Conservation (phyloP, 2,329 filamentous ascomycete species). For the Trichoderma hamatum region DNA sequence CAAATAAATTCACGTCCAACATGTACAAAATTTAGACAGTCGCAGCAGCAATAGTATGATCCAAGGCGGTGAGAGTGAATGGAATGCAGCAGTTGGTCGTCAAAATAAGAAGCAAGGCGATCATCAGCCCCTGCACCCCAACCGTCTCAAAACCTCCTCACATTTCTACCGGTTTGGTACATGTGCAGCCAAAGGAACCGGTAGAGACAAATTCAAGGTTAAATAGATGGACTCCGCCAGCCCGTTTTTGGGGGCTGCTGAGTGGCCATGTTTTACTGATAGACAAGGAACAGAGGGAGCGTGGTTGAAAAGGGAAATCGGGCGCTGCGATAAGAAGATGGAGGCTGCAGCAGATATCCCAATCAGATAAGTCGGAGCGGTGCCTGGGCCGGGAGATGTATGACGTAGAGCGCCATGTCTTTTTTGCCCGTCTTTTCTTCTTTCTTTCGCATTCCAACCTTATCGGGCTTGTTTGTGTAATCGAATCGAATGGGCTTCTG, state of each 20-base stretch:
- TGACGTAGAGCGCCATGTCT: slow-evolving; percentile 10
- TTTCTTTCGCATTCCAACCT: not conserved
- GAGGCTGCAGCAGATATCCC: not conserved
- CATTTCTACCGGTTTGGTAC: slow-evolving; percentile 4
- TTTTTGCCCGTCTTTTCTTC: not conserved
- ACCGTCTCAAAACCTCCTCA: not conserved
- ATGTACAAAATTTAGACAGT: not conserved
- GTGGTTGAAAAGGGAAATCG: not conserved
- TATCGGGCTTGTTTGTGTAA: not conserved
- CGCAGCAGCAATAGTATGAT: not conserved
- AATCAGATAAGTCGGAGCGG: not conserved
- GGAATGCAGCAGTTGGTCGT: not conserved
- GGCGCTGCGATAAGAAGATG: not conserved
- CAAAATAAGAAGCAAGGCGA: not conserved
- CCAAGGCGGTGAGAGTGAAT: not conserved
- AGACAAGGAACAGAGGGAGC: not conserved
- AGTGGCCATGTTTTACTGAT: slow-evolving; percentile 6
- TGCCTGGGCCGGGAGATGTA: not conserved
- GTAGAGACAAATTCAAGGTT: slow-evolving; percentile 22
- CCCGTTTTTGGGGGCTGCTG: slow-evolving; percentile 12
- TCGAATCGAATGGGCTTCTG: not conserved
- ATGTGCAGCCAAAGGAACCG: not conserved
- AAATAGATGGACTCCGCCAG: slow-evolving; percentile 14
- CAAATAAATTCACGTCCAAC: not conserved
- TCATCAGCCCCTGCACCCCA: not conserved